Conservation (phyloP, 1,284 basidiomycete species). For the Irpex lacteus region DNA sequence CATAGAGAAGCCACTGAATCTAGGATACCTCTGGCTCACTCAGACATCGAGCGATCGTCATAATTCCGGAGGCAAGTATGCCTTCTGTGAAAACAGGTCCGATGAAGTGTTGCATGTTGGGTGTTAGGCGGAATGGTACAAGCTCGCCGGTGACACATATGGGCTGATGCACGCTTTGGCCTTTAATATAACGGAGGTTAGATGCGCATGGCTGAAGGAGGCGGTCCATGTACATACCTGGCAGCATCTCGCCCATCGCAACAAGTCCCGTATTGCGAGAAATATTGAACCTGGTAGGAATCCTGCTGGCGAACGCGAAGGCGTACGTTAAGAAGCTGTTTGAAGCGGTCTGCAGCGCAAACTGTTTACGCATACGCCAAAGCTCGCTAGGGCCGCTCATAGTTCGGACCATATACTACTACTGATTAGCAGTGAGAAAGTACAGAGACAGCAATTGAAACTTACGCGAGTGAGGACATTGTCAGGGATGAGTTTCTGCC, state of each 20-base stretch:
- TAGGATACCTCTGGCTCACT: conserved; percentile 86
- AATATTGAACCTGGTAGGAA: conserved; percentile 85
- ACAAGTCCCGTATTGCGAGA: conserved; percentile 88
- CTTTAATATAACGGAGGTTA: conserved; percentile 14
- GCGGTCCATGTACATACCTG: conserved; percentile 48
- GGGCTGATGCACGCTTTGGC: conserved; percentile 50
- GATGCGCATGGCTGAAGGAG: not conserved
- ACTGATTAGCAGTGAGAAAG: not conserved
- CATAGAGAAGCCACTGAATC: not conserved
- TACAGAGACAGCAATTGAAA: conserved; percentile 11
- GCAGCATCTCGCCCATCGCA: conserved; percentile 87
- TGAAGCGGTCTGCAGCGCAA: conserved; percentile 87
- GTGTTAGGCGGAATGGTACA: conserved; percentile 96
- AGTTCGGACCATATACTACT: conserved; percentile 84
- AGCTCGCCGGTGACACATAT: conserved; percentile 80
- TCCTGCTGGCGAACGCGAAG: conserved; percentile 82
- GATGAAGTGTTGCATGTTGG: conserved; percentile 94
- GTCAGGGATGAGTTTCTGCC: conserved; percentile 88
- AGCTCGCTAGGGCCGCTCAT: conserved; percentile 87
- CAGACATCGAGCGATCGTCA: conserved; percentile 89
- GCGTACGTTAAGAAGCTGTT: conserved; percentile 93
- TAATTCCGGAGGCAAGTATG: conserved; percentile 80
- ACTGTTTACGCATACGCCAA: conserved; percentile 98
- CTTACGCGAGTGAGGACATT: conserved; percentile 82
- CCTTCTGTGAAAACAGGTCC: conserved; percentile 91